These are phyloP conservation scores for Scortechinia acanthostroma DNA, from an alignment of 2,329 filamentous ascomycete species.

Conservation along the genomic window DNA sequence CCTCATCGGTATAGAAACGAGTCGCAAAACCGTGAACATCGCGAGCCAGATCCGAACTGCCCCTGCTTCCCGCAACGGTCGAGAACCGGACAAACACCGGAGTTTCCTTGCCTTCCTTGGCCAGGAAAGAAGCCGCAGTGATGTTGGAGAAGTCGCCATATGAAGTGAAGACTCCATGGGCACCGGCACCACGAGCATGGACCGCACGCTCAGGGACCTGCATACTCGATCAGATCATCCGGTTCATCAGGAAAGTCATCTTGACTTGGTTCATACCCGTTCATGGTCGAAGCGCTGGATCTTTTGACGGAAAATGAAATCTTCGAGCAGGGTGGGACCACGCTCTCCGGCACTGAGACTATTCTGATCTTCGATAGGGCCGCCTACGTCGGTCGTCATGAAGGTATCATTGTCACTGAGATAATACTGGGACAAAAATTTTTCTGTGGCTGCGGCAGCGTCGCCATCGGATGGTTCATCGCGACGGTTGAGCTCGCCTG, in stretches of 20 bases:
- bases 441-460: background rate
- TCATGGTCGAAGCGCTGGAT: conserved; percentile 68
- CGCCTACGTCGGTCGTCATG: conserved; percentile 62
- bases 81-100: conserved; percentile 65
- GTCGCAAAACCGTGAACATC: conserved; percentile 70
- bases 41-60: conserved; percentile 62
- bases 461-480: background rate
- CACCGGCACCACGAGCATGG: conserved; percentile 63
- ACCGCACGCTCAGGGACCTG: conserved; percentile 58
- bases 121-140: conserved; percentile 60
- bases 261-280: conserved; percentile 36
- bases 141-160: conserved; percentile 63
- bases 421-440: conserved; percentile 26
- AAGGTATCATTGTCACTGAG: conserved; percentile 43
- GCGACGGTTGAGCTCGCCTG: background rate
- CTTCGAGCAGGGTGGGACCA: conserved; percentile 64
- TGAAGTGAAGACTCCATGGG: conserved; percentile 64
- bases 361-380: conserved; percentile 59
- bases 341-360: conserved; percentile 61
- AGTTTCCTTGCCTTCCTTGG: conserved; percentile 47
- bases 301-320: conserved; percentile 69
- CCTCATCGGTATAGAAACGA: conserved; percentile 66
- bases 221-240: conserved; percentile 5
- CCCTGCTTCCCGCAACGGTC: conserved; percentile 63
- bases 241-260: too few species aligned